phyloP scores from a whole-genome alignment of 139 green algal genomes.

The Volvox reticuliferus region DNA sequence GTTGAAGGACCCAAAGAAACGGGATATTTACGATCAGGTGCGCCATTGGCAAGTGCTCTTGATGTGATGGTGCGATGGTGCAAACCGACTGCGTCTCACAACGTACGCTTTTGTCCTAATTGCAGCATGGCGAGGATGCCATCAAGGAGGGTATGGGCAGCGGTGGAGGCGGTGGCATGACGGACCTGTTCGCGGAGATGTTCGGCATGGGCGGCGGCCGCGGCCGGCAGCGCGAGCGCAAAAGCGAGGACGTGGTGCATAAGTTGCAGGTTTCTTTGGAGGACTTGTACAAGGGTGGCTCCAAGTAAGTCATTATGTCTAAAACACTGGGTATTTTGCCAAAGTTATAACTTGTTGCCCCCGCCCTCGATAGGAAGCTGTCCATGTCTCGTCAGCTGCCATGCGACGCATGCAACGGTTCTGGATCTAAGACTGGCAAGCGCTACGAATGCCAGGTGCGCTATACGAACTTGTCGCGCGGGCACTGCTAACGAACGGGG shows the following conservation, averaged over 20 bases:
- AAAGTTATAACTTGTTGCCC: not conserved
- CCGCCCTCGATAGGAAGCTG: constrained; percentile 84
- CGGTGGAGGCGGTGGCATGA: constrained; percentile 81
- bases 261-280: constrained; percentile 92
- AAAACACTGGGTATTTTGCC: not conserved
- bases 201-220: constrained; percentile 82
- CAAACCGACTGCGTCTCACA: constrained; percentile 72
- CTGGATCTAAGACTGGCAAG: constrained; percentile 92
- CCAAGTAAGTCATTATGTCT: constrained; percentile 66
- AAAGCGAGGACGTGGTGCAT: constrained; percentile 97
- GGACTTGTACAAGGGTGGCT: constrained; percentile 91
- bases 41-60: not conserved
- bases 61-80: constrained; percentile 88
- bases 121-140: constrained; percentile 98
- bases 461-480: too few species aligned
- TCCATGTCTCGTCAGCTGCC: constrained; percentile 92
- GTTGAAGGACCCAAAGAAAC: constrained; percentile 96
- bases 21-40: constrained; percentile 96
- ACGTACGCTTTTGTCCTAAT: not conserved
- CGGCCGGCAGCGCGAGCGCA: constrained; percentile 72
- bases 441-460: constrained; percentile 80
- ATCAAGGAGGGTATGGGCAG: constrained; percentile 95
- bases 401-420: constrained; percentile 90
- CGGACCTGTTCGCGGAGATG: constrained; percentile 95
- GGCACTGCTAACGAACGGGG: too few species aligned